Evolutionary conservation across 306 rosid genomes (phyloP).

Genomic region (Prunus padus): DNA sequence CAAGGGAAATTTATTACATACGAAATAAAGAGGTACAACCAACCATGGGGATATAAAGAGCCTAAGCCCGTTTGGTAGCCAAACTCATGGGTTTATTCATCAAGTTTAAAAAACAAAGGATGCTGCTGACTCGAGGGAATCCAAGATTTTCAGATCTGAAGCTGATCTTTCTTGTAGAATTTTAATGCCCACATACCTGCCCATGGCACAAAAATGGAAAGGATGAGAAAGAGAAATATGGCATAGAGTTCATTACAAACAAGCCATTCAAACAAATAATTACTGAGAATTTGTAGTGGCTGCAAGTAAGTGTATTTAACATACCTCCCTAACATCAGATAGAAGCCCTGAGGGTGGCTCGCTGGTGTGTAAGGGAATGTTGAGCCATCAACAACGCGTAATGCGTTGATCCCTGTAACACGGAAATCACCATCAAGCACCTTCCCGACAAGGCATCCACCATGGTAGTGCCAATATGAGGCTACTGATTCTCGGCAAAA

Average conservation of each 20-base stretch:
- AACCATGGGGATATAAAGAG: background rate
- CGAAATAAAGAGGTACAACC: background rate
- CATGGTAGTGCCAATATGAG: constrained; percentile 33
- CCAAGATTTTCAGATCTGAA: background rate
- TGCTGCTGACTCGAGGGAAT: background rate
- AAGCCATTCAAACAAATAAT: background rate
- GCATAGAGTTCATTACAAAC: background rate
- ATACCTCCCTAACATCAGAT: constrained; percentile 27
- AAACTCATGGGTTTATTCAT: background rate
- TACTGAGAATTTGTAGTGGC: background rate
- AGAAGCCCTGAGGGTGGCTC: constrained; percentile 24
- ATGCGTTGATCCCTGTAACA: background rate
- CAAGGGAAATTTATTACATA: too few species aligned
- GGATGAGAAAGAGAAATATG: background rate
- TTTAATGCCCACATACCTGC: background rate
- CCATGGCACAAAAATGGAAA: background rate
- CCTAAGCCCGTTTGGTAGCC: background rate
- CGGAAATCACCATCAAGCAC: constrained; percentile 19
- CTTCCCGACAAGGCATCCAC: constrained; percentile 30
- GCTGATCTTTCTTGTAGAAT: background rate
- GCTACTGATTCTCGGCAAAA: constrained; percentile 11
- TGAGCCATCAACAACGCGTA: constrained; percentile 29
- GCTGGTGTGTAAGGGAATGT: constrained; percentile 16
- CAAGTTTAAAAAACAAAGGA: background rate
- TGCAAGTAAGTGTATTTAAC: background rate